Percentiles rank a stretch among this genome's conserved stretches.
These are phyloP conservation scores for Cucurbita moschata DNA, from an alignment of 306 rosid species.

Conservation along the genomic window DNA sequence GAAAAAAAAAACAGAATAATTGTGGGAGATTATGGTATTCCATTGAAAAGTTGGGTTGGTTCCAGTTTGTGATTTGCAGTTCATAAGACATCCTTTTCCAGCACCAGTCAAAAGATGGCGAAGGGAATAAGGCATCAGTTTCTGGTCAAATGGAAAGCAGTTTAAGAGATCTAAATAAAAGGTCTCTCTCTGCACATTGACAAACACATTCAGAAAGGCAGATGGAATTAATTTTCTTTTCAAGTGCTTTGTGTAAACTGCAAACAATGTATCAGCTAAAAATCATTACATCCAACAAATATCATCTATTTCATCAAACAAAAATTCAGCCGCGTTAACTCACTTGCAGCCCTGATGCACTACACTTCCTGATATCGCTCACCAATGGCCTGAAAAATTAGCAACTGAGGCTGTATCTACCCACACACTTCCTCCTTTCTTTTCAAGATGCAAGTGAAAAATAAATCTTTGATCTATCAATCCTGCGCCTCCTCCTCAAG, in stretches of 20 bases:
- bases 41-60: neutral
- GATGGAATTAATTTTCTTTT: neutral
- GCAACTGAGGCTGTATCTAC: neutral
- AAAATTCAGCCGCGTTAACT: neutral
- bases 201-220: neutral
- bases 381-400: conserved; percentile 26
- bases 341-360: conserved; percentile 3
- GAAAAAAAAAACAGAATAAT: neutral
- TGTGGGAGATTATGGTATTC: neutral
- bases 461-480: conserved; percentile 20
- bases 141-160: neutral
- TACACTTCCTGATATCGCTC: conserved; percentile 29
- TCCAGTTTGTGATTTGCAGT: neutral
- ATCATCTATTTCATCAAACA: conserved; percentile 15
- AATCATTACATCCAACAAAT: conserved; percentile 24
- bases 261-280: neutral
- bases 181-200: neutral
- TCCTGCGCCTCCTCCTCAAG: conserved; percentile 18
- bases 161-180: neutral
- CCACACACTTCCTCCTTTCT: conserved; percentile 6
- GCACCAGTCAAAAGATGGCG: neutral
- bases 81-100: neutral
- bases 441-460: neutral
- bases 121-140: neutral
- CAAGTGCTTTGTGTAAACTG: neutral